Evolutionary conservation across 75 land plant species (phyloP).

Genomic region (Larix kaempferi): DNA sequence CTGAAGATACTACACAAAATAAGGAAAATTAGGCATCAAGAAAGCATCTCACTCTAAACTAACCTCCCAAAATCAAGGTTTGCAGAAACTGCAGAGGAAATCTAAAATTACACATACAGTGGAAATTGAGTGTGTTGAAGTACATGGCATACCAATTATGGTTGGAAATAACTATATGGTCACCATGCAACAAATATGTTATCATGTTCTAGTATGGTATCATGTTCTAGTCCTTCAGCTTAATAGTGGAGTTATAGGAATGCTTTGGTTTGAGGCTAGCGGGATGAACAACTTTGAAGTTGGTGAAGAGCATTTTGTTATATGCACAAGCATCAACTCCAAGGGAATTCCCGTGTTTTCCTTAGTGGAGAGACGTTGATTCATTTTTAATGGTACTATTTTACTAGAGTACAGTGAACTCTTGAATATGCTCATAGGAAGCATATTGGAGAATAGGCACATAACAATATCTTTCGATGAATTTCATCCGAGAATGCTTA

Average conservation of each 20-base stretch:
- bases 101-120: not conserved
- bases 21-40: not conserved
- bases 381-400: not conserved
- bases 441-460: not conserved
- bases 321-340: slow-evolving; percentile 41
- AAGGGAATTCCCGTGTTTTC: slow-evolving; percentile 65
- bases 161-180: slow-evolving; percentile 23
- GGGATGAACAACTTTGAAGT: slow-evolving; percentile 36
- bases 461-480: not conserved
- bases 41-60: not conserved
- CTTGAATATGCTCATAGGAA: not conserved
- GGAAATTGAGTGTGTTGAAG: not conserved
- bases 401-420: not conserved
- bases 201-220: slow-evolving; percentile 57
- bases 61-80: no score
- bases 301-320: slow-evolving; percentile 42
- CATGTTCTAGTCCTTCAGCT: no score
- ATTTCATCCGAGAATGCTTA: not conserved
- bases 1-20: not conserved
- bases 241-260: slow-evolving; percentile 52
- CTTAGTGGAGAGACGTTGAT: slow-evolving; percentile 18
- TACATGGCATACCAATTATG: not conserved
- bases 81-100: not conserved
- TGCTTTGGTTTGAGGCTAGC: slow-evolving; percentile 47
- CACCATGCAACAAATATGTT: slow-evolving; percentile 46